Percentiles rank a stretch among this genome's conserved stretches.
Evolutionary conservation across 805 yeast species (phyloP).

Genomic region (Tetrapisispora arboricola): DNA sequence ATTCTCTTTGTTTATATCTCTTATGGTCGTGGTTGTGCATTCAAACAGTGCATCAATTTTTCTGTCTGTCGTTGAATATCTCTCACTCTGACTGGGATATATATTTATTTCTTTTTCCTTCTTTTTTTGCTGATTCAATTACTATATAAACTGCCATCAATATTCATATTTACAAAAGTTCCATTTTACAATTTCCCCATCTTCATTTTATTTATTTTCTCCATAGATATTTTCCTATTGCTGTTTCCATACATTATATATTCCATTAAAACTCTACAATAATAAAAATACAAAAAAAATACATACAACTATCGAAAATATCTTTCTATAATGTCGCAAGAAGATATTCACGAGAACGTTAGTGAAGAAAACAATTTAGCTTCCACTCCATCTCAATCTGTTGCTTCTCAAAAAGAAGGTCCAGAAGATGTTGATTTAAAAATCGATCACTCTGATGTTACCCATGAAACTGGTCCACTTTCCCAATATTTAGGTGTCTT

Average conservation of each 20-base stretch:
- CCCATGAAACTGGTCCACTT: conserved; percentile 12
- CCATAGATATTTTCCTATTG: too few species aligned
- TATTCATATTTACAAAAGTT: too few species aligned
- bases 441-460: conserved; percentile 1
- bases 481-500: conserved; percentile 22
- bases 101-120: too few species aligned
- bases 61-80: too few species aligned
- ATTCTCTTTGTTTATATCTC: too few species aligned
- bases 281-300: background rate
- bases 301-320: background rate
- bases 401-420: conserved; percentile 7
- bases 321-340: conserved; percentile 1
- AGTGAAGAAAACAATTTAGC: background rate
- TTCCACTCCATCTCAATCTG: conserved; percentile 4
- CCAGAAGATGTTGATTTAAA: conserved; percentile 8
- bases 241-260: background rate
- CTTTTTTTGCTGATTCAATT: too few species aligned
- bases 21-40: too few species aligned
- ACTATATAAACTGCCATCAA: too few species aligned
- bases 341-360: background rate
- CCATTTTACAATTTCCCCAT: too few species aligned
- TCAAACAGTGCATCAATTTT: too few species aligned
- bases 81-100: too few species aligned
- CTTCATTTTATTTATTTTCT: too few species aligned
- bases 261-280: background rate